phyloP scores from a whole-genome alignment of 139 green algal species.

The Chlorokybus atmophyticus region DNA sequence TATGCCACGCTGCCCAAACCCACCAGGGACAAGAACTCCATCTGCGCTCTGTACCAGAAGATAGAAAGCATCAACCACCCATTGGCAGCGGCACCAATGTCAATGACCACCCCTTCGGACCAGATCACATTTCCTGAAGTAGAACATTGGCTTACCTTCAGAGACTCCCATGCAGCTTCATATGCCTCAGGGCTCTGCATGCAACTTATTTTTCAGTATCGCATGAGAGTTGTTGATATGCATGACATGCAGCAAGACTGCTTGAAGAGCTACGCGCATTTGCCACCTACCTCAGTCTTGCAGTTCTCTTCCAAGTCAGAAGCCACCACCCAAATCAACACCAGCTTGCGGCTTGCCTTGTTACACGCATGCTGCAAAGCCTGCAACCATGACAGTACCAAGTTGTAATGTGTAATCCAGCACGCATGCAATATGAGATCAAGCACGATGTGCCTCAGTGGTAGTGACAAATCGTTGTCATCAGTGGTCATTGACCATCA shows the following conservation, averaged over 20 bases:
- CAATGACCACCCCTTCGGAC: too few species aligned
- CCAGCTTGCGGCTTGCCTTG: conserved; percentile 62
- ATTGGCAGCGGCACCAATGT: too few species aligned
- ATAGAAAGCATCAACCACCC: too few species aligned
- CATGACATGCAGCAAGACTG: too few species aligned
- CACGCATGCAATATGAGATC: background rate
- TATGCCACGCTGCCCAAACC: conserved; percentile 79
- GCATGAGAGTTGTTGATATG: background rate
- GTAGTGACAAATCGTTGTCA: conserved; percentile 4
- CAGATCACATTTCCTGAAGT: too few species aligned
- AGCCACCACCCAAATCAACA: conserved; percentile 86
- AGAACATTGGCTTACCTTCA: conserved; percentile 14
- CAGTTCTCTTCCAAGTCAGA: conserved; percentile 57
- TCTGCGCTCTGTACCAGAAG: conserved; percentile 48
- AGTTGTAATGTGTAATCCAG: background rate
- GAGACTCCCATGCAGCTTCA: conserved; percentile 18
- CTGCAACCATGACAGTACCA: background rate
- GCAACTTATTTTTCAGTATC: background rate
- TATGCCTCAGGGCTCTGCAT: conserved; percentile 12
- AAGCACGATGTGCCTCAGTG: background rate
- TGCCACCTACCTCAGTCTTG: conserved; percentile 35
- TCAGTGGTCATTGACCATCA: too few species aligned
- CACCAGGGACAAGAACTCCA: conserved; percentile 89
- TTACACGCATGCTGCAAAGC: conserved; percentile 93
- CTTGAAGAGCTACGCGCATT: too few species aligned